Conservation (phyloP, 2,329 filamentous ascomycete genomes). For the Colletotrichum orbiculare region DNA sequence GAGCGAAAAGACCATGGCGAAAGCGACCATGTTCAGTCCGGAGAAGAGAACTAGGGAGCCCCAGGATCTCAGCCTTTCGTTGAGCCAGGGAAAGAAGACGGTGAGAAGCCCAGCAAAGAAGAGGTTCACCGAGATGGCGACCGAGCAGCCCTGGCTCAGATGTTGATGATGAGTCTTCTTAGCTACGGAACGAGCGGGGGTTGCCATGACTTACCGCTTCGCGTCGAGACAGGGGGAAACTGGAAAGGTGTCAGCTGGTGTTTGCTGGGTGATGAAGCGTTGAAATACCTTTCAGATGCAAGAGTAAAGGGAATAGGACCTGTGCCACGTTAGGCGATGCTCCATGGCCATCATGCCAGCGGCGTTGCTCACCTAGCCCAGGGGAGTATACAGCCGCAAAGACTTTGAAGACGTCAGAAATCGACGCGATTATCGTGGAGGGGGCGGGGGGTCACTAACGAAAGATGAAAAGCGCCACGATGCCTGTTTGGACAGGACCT, state of each 20-base stretch:
- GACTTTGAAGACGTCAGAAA: not conserved
- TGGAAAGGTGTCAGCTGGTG: not conserved
- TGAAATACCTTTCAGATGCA: slow-evolving; percentile 1
- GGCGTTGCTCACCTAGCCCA: not conserved
- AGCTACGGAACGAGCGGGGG: not conserved
- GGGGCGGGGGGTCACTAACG: not conserved
- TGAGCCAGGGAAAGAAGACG: not conserved
- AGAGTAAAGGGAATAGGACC: not conserved
- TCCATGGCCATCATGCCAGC: not conserved
- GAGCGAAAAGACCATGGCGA: slow-evolving; percentile 55
- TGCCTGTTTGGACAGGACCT: not conserved
- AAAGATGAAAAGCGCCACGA: not conserved
- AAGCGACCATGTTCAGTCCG: slow-evolving; percentile 57
- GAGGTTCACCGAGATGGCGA: slow-evolving; percentile 1
- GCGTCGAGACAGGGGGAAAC: not conserved
- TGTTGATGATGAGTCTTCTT: not conserved
- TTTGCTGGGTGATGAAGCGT: no score
- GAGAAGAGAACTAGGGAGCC: not conserved
- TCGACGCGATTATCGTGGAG: not conserved
- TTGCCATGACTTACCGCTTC: not conserved
- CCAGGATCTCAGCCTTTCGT: not conserved
- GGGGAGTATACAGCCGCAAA: slow-evolving; percentile 4
- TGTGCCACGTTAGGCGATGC: not conserved
- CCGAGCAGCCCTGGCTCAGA: slow-evolving; percentile 1
- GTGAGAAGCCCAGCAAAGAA: not conserved